A percentile compares a stretch with the other conserved stretches of the same genome.
These are phyloP conservation scores for Puccinia polysora DNA, from an alignment of 1,284 basidiomycete genomes.

Conservation along the genomic window DNA sequence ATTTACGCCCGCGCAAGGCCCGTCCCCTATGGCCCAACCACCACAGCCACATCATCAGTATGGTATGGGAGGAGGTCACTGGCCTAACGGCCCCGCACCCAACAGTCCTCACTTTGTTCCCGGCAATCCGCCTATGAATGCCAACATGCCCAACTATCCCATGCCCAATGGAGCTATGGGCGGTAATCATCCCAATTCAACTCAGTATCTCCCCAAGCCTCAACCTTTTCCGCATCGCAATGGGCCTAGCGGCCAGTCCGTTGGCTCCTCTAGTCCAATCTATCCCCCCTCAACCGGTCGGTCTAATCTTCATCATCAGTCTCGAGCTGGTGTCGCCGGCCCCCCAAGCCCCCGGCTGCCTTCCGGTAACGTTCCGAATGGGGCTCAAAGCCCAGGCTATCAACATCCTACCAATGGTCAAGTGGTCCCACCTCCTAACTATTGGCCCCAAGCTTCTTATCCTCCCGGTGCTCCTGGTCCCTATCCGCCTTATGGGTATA, in stretches of 20 bases:
- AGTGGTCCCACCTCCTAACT: slow-evolving; percentile 6
- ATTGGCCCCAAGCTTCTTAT: slow-evolving; percentile 35
- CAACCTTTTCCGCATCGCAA: slow-evolving; percentile 38
- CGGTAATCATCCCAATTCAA: slow-evolving; percentile 13
- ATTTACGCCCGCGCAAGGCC: slow-evolving; percentile 40
- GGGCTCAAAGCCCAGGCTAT: slow-evolving; percentile 19
- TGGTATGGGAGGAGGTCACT: slow-evolving; percentile 15
- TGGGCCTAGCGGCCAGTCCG: slow-evolving; percentile 15
- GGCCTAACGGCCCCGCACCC: slow-evolving; percentile 31
- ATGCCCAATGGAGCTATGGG: slow-evolving; percentile 16
- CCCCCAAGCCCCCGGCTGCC: slow-evolving; percentile 36
- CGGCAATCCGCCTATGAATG: slow-evolving; percentile 19
- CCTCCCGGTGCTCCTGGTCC: slow-evolving; percentile 29
- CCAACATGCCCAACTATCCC: slow-evolving; percentile 42
- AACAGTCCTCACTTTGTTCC: slow-evolving; percentile 35
- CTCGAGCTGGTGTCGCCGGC: background rate
- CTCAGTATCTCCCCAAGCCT: slow-evolving; percentile 36
- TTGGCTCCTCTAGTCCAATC: slow-evolving; percentile 3
- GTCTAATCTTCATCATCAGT: slow-evolving; percentile 34
- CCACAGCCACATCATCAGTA: slow-evolving; percentile 31
- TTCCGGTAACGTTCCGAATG: slow-evolving; percentile 17
- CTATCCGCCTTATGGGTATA: slow-evolving; percentile 39
- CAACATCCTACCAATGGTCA: slow-evolving; percentile 22
- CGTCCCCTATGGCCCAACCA: slow-evolving; percentile 19
- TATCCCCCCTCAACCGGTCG: slow-evolving; percentile 20